Evolutionary conservation across 257 asterid genomes (phyloP).

Genomic region (Verbascum thapsus): DNA sequence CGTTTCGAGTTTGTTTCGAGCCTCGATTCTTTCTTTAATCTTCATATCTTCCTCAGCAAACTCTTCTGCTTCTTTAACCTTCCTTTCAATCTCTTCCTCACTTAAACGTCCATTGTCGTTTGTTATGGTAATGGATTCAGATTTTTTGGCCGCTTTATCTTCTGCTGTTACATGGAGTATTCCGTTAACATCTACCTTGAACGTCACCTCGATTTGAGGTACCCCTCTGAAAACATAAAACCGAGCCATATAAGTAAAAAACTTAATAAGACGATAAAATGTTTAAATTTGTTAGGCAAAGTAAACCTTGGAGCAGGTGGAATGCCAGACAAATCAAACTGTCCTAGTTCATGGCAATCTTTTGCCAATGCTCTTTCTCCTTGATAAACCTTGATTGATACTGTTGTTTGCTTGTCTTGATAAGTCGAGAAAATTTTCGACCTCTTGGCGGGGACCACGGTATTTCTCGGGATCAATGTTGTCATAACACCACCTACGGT

Average conservation of each 20-base stretch:
- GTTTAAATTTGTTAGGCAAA: background rate
- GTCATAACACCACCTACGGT: constrained; percentile 68
- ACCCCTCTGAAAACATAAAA: constrained; percentile 42
- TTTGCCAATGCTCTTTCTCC: constrained; percentile 56
- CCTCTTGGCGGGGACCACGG: constrained; percentile 47
- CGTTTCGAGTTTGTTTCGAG: constrained; percentile 46
- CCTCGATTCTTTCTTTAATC: constrained; percentile 36
- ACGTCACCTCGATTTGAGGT: constrained; percentile 59
- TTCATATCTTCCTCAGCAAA: constrained; percentile 53
- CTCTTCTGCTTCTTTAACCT: constrained; percentile 53
- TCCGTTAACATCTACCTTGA: constrained; percentile 52
- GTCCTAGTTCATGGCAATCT: constrained; percentile 52
- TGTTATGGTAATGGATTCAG: constrained; percentile 51
- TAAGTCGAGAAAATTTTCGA: constrained; percentile 57
- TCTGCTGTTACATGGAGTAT: constrained; percentile 52
- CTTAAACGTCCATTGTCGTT: constrained; percentile 52
- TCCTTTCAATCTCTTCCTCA: constrained; percentile 50
- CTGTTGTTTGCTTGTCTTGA: constrained; percentile 55
- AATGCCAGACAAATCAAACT: constrained; percentile 50
- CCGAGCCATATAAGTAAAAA: background rate
- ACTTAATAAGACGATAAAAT: background rate
- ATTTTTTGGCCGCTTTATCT: constrained; percentile 51
- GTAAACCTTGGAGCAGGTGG: constrained; percentile 53
- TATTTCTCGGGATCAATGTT: constrained; percentile 55
- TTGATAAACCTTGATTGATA: constrained; percentile 50